A percentile compares a stretch with the other conserved stretches of the same genome.
Evolutionary conservation across 495 filamentous ascomycete species (phyloP).

Genomic region (Talaromyces trachyspermus): DNA sequence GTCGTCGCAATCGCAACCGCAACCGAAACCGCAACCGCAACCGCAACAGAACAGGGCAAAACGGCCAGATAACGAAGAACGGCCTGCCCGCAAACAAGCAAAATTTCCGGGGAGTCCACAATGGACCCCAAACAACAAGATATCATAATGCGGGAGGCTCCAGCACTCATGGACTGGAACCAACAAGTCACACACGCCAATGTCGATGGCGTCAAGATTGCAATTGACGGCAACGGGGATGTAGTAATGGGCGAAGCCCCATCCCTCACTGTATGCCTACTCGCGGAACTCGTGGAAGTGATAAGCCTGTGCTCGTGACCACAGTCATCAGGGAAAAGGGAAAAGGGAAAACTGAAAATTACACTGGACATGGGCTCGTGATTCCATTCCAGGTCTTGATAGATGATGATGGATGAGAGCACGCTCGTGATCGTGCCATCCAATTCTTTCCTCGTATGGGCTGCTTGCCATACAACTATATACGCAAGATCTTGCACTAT

Average conservation of each 20-base stretch:
- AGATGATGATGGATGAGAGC: conserved; percentile 1
- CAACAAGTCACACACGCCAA: conserved; percentile 1
- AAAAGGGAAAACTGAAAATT: not conserved
- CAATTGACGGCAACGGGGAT: conserved; percentile 2
- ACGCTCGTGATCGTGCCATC: conserved; percentile 8
- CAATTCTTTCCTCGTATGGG: no score
- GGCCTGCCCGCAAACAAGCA: not conserved
- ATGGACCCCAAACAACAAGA: not conserved
- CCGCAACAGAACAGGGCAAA: not conserved
- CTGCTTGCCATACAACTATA: no score
- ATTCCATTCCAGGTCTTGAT: not conserved
- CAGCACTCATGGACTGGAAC: not conserved
- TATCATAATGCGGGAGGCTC: not conserved
- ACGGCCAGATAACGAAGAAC: conserved; percentile 1
- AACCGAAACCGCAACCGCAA: not conserved
- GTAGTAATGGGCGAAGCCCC: conserved; percentile 8
- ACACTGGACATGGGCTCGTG: conserved; percentile 1
- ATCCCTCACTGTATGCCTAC: not conserved
- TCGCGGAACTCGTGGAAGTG: not conserved
- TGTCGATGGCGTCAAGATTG: not conserved
- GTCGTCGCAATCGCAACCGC: not conserved
- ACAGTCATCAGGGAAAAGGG: conserved; percentile 2
- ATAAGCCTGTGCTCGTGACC: conserved; percentile 4
- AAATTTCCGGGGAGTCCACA: not conserved
- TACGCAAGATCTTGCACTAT: no score